Conservation (phyloP, 352 stramenopile species). For the Pythium phragmiticola region DNA sequence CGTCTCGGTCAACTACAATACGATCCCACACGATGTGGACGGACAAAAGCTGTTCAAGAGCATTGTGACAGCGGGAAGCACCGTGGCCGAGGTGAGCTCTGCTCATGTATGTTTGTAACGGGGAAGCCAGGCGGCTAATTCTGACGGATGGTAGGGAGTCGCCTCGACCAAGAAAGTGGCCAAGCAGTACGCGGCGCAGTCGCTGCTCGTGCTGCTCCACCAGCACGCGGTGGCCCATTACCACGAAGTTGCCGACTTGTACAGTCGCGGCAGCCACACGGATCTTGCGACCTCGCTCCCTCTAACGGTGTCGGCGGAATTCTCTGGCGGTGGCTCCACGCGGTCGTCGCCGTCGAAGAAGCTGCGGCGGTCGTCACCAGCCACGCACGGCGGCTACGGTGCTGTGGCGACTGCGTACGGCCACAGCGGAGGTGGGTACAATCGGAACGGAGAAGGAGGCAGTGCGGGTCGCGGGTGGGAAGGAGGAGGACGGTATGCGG, state of each 20-base stretch:
- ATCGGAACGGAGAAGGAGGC: not conserved
- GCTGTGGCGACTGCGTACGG: not conserved
- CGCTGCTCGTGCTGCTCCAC: constrained; percentile 65
- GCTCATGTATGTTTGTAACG: not conserved
- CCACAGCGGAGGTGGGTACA: constrained; percentile 6
- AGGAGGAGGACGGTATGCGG: constrained; percentile 6
- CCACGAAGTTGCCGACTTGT: constrained; percentile 66
- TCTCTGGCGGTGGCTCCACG: not conserved
- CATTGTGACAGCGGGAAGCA: constrained; percentile 67
- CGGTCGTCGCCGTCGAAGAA: constrained; percentile 24
- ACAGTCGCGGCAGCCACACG: constrained; percentile 52
- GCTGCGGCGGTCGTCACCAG: constrained; percentile 16
- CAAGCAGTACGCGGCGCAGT: constrained; percentile 77
- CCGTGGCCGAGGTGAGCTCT: constrained; percentile 53
- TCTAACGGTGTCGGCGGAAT: constrained; percentile 3
- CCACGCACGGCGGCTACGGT: not conserved
- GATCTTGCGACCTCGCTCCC: constrained; percentile 27
- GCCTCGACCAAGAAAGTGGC: constrained; percentile 80
- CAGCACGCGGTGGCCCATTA: constrained; percentile 50
- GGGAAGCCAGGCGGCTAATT: not conserved
- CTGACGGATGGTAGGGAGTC: constrained; percentile 36
- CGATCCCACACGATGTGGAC: constrained; percentile 46
- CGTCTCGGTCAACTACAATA: constrained; percentile 84
- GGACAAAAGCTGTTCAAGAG: constrained; percentile 79
- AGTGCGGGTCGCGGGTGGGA: constrained; percentile 13